These are phyloP conservation scores for Aurantiochytrium sp. DNA, from an alignment of 108 stramenopile species.

Conservation along the genomic window DNA sequence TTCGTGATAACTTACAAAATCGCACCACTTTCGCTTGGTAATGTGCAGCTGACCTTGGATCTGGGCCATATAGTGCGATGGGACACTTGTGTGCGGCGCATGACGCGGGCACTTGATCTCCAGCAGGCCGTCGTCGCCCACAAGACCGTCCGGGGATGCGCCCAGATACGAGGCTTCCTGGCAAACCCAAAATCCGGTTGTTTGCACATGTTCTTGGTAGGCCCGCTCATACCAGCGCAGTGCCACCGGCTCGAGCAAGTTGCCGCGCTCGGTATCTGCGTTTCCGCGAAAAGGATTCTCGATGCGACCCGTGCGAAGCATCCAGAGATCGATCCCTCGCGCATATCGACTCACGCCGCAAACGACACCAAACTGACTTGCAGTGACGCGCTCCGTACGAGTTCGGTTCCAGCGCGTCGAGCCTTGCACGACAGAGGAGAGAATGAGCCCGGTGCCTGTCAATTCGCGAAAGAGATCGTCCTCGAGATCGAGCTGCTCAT, in stretches of 20 bases:
- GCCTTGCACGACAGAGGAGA: not conserved
- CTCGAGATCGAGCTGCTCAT: not conserved
- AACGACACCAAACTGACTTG: not conserved
- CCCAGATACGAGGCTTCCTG: not conserved
- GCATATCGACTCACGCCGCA: not conserved
- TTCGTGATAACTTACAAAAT: not conserved
- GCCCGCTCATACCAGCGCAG: not conserved
- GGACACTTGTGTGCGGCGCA: not conserved
- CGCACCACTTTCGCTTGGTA: not conserved
- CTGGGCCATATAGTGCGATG: not conserved
- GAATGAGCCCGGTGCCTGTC: not conserved
- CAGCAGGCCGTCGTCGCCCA: conserved; percentile 14
- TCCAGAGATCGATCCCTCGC: not conserved
- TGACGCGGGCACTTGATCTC: not conserved
- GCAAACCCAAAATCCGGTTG: not conserved
- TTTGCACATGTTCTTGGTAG: not conserved
- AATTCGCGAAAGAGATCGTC: not conserved
- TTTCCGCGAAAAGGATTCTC: not conserved
- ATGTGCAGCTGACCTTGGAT: conserved; percentile 7
- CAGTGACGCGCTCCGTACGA: not conserved
- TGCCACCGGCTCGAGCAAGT: not conserved
- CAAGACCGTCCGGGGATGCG: not conserved
- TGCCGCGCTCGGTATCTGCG: not conserved
- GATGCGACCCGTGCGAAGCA: not conserved
- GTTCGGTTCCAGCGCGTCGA: not conserved